Conservation (phyloP, 331 rosid genomes). For the Spiraea crenata region DNA sequence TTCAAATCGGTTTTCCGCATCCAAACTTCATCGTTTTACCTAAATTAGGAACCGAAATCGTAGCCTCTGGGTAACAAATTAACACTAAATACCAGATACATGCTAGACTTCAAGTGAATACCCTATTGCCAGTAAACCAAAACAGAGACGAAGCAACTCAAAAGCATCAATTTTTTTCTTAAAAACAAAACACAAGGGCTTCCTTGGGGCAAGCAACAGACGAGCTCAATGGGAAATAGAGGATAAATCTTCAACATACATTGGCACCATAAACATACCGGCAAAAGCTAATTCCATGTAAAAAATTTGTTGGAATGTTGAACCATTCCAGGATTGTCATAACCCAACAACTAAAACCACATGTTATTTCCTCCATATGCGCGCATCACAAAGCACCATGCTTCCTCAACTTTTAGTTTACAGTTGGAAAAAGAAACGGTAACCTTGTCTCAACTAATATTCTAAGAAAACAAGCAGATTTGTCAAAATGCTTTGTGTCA, state of each 20-base stretch:
- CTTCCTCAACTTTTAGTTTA: slow-evolving; percentile 35
- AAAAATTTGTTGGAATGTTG: not conserved
- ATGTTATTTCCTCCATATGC: slow-evolving; percentile 29
- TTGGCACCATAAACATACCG: not conserved
- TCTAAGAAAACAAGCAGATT: slow-evolving; percentile 7
- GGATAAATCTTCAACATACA: not conserved
- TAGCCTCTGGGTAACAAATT: too few relatives aligned
- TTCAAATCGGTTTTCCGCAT: too few relatives aligned
- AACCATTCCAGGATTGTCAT: slow-evolving; percentile 5
- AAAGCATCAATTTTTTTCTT: too few relatives aligned
- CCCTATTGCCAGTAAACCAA: too few relatives aligned
- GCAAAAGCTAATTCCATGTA: not conserved
- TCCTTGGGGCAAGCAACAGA: not conserved
- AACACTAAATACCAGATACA: too few relatives aligned
- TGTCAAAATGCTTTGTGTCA: slow-evolving; percentile 12
- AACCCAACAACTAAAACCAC: slow-evolving; percentile 20
- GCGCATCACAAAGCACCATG: slow-evolving; percentile 22
- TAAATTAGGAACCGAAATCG: too few relatives aligned
- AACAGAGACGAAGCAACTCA: too few relatives aligned
- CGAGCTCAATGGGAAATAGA: not conserved
- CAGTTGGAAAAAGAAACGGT: slow-evolving; percentile 33
- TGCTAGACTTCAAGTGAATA: too few relatives aligned
- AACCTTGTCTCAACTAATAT: slow-evolving; percentile 22
- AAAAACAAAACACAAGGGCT: not conserved
- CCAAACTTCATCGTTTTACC: too few relatives aligned